phyloP scores from a whole-genome alignment of 306 rosid species.

The Inga leiocalycina region DNA sequence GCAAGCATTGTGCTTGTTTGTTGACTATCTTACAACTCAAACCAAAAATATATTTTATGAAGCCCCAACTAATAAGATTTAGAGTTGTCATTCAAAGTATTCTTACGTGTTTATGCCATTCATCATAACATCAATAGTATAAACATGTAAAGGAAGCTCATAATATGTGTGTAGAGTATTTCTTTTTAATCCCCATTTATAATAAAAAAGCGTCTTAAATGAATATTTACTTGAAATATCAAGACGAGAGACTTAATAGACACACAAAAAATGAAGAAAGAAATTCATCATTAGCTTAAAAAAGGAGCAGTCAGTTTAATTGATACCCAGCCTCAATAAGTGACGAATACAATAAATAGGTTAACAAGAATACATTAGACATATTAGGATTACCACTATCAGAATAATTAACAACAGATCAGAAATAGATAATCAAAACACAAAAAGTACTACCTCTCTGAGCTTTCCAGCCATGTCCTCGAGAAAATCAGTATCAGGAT shows the following conservation, averaged over 20 bases:
- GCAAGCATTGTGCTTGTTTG: neutral
- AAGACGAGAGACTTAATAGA: neutral
- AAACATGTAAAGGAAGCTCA: neutral
- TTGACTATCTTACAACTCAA: neutral
- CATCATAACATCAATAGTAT: neutral
- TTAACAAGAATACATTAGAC: neutral
- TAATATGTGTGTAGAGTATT: neutral
- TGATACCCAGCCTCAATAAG: neutral
- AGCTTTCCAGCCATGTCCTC: slow-evolving; percentile 89
- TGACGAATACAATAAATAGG: neutral
- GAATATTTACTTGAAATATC: neutral
- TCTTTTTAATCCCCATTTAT: neutral
- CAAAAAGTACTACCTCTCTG: slow-evolving; percentile 61
- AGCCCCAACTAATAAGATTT: neutral
- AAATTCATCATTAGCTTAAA: neutral
- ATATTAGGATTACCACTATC: neutral
- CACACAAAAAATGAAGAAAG: neutral
- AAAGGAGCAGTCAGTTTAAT: neutral
- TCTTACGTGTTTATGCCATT: neutral
- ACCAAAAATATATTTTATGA: neutral
- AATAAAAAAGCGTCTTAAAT: neutral
- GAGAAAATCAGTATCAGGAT: slow-evolving; percentile 87
- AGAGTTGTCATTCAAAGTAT: neutral
- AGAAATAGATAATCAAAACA: slow-evolving; percentile 15
- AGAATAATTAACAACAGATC: neutral